phyloP scores from a whole-genome alignment of 257 asterid species.

The Phtheirospermum japonicum region DNA sequence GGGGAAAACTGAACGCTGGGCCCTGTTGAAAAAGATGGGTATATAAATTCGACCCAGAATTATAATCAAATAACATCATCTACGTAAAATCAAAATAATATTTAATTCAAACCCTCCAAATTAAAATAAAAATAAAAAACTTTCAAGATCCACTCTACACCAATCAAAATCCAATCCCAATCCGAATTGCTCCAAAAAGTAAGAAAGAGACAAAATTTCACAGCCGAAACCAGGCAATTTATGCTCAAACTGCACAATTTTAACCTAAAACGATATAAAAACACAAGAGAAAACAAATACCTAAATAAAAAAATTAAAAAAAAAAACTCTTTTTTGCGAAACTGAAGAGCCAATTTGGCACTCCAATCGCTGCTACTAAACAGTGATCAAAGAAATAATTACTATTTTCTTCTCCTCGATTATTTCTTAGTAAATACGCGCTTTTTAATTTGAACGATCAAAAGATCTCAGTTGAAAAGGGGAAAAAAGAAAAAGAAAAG shows the following conservation, averaged over 20 bases:
- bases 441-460: too few relatives aligned
- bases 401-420: constrained; percentile 2
- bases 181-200: constrained; percentile 3
- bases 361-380: constrained; percentile 10
- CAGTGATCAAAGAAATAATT: constrained; percentile 23
- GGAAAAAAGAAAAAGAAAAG: neutral
- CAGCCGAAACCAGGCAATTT: neutral
- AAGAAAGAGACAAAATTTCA: neutral
- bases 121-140: constrained; percentile 10
- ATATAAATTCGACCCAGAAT: constrained; percentile 19
- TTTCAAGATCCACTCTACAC: constrained; percentile 33
- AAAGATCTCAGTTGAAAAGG: constrained; percentile 31
- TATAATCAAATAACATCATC: constrained; percentile 9
- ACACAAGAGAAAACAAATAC: constrained; percentile 16
- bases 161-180: constrained; percentile 26
- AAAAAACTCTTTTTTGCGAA: constrained; percentile 8
- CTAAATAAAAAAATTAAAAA: constrained; percentile 20
- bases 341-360: constrained; percentile 25
- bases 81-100: constrained; percentile 20
- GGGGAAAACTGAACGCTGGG: constrained; percentile 30
- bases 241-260: neutral
- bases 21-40: constrained; percentile 35
- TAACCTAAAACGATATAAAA: constrained; percentile 1
- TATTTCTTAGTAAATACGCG: neutral
- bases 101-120: constrained; percentile 14